Conservation (phyloP, 2,329 filamentous ascomycete species). For the Phaeoacremonium minimum region DNA sequence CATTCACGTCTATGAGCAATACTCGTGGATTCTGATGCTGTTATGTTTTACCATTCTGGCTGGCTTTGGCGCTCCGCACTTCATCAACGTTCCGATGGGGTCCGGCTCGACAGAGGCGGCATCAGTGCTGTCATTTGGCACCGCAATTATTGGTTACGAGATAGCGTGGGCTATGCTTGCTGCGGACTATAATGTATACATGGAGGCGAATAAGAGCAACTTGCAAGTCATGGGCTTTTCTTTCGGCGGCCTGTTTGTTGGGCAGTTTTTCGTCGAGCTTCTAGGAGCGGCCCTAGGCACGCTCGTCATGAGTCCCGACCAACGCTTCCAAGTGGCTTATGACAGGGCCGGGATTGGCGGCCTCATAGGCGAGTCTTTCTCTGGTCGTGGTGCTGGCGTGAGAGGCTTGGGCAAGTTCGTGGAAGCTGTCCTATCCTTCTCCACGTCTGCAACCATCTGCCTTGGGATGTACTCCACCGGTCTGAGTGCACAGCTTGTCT, state of each 20-base stretch:
- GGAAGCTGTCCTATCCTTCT: constrained; percentile 6
- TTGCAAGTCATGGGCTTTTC: constrained; percentile 3
- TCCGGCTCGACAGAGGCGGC: constrained; percentile 4
- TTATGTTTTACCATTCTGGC: constrained; percentile 11
- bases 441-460: constrained; percentile 6
- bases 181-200: constrained; percentile 9
- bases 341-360: constrained; percentile 9
- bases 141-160: constrained; percentile 17
- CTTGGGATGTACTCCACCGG: constrained; percentile 11
- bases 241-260: constrained; percentile 3
- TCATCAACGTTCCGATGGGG: constrained; percentile 3
- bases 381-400: constrained; percentile 7
- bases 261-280: constrained; percentile 10
- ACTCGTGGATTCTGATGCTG: constrained; percentile 13
- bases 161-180: constrained; percentile 13
- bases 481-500: constrained; percentile 9
- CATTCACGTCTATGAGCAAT: constrained; percentile 13
- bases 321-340: constrained; percentile 9
- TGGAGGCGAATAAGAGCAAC: constrained; percentile 1
- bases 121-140: constrained; percentile 15
- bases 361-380: constrained; percentile 10
- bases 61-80: constrained; percentile 12
- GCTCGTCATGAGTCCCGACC: constrained; percentile 5
- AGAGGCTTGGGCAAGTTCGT: constrained; percentile 9
- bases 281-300: constrained; percentile 12